phyloP scores from a whole-genome alignment of 1,284 basidiomycete species.

The Leccinum cinnamomeum region DNA sequence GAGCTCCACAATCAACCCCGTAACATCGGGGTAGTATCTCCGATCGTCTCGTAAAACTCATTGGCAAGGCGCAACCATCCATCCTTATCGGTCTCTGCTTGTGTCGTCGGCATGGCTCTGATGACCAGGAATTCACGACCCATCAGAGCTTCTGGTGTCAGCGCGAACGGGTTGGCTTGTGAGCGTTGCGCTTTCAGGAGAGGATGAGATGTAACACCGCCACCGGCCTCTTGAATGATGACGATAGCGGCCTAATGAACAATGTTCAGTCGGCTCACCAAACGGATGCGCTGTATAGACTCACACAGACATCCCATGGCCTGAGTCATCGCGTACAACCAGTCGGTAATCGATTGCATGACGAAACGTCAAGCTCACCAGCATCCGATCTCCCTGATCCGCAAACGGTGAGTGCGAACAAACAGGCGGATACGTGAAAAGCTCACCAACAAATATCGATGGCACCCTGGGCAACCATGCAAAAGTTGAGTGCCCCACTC shows the following conservation, averaged over 20 bases:
- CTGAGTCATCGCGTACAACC: slow-evolving; percentile 1
- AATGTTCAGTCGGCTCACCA: not conserved
- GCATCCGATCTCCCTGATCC: slow-evolving; percentile 83
- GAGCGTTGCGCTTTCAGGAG: slow-evolving; percentile 42
- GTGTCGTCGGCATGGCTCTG: slow-evolving; percentile 58
- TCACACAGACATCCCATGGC: slow-evolving; percentile 85
- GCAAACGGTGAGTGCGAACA: slow-evolving; percentile 2
- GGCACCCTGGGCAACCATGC: slow-evolving; percentile 79
- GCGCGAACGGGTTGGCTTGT: slow-evolving; percentile 39
- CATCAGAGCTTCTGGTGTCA: slow-evolving; percentile 71
- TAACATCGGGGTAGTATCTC: slow-evolving; percentile 45
- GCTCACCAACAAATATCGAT: slow-evolving; percentile 81
- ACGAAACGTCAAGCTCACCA: slow-evolving; percentile 45
- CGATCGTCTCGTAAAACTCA: slow-evolving; percentile 83
- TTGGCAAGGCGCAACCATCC: slow-evolving; percentile 77
- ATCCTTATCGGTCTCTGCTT: slow-evolving; percentile 59
- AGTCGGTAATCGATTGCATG: not conserved
- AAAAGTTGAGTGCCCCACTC: slow-evolving; percentile 83
- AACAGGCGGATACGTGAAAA: not conserved
- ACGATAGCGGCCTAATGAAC: slow-evolving; percentile 68
- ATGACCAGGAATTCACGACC: slow-evolving; percentile 87
- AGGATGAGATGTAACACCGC: slow-evolving; percentile 65
- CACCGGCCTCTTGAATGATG: slow-evolving; percentile 89
- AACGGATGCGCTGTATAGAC: slow-evolving; percentile 21
- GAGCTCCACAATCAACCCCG: slow-evolving; percentile 1